Base-by-base conservation (phyloP, 140 eudicot species). In the Stevia rebaudiana region DNA sequence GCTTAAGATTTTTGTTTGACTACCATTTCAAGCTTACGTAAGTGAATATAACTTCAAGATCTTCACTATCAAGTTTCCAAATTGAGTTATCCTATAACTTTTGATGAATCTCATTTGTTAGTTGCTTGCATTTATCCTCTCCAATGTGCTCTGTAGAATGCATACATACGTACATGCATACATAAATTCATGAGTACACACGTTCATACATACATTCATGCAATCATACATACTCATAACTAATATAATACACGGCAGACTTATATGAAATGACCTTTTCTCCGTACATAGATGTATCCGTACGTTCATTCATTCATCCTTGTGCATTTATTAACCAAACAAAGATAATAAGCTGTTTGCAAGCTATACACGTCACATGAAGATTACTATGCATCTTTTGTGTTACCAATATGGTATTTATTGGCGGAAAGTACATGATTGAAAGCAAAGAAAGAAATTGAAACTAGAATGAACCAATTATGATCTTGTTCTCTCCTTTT, bases 21-120 rank as follows among this genome's bases (percentile, higher is more conserved):
- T 36, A 36, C 51, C 21, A 49, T 24, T 49, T 24, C 43, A 23
- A 13, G 61, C 48, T 60, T 22, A 36, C 50, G 6, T 53, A 44
- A 33, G 40, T 35, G 28, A 58, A 47, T 58, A 46, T 43, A 19
- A 13, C 7, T 9, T 18, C 5, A 61, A 33, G 75, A 47, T 70
- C 42, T 61, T 59, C 31, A 46, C 31, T 44, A 19, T 58, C 44
- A 59, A 47, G 68, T 70, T 44, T 70, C 19, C 11, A 17, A 48
- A 15, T 22, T 13, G 23, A 48, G 51, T 35, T 48, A 30, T 56
- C 24, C 8, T 30, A 16, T 15, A n/a, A 30, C 42, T 56, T 28
- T 56, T 13, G 6, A 56, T 56, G 62, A 56, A 56, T 56, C 42
- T 31, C 41, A 54, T 56, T 15, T 30, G 42, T 31, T 56, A 9